These are phyloP conservation scores for Salvia hispanica DNA, from an alignment of 257 asterid species.

Conservation along the genomic window DNA sequence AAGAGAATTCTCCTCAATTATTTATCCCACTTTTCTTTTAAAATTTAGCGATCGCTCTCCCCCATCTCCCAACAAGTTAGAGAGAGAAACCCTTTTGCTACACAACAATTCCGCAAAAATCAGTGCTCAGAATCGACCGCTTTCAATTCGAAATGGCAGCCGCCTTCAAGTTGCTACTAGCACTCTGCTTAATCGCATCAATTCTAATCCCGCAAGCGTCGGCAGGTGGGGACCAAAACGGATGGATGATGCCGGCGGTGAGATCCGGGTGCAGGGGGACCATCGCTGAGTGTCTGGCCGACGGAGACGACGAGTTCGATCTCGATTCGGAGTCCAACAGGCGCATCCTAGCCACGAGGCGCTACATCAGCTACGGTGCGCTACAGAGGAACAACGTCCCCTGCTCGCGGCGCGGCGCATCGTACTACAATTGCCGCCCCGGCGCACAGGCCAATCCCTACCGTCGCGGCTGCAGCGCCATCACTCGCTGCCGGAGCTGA, in stretches of 20 bases:
- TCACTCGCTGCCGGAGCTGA: no score
- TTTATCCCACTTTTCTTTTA: constrained; percentile 13
- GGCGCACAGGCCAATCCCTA: no score
- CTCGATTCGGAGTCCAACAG: no score
- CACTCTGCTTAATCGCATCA: constrained; percentile 34
- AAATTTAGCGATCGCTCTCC: background rate
- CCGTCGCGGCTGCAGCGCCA: no score
- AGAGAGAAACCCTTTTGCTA: constrained; percentile 11
- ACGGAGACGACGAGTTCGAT: no score
- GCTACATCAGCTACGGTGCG: constrained; percentile 34
- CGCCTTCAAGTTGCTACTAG: constrained; percentile 28
- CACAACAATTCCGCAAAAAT: constrained; percentile 14
- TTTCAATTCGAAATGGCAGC: constrained; percentile 31
- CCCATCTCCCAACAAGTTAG: constrained; percentile 9
- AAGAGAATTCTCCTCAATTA: constrained; percentile 19
- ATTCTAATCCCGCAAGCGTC: constrained; percentile 36
- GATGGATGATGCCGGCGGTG: constrained; percentile 59
- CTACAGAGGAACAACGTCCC: no score
- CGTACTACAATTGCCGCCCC: no score
- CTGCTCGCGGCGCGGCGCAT: no score
- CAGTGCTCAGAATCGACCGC: constrained; percentile 8
- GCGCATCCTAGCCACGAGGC: no score
- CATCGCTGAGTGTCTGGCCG: constrained; percentile 46
- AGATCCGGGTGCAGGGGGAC: constrained; percentile 69
- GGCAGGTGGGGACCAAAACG: constrained; percentile 54